Evolutionary conservation across 495 filamentous ascomycete genomes (phyloP).

Genomic region (Neurospora tetrasperma): DNA sequence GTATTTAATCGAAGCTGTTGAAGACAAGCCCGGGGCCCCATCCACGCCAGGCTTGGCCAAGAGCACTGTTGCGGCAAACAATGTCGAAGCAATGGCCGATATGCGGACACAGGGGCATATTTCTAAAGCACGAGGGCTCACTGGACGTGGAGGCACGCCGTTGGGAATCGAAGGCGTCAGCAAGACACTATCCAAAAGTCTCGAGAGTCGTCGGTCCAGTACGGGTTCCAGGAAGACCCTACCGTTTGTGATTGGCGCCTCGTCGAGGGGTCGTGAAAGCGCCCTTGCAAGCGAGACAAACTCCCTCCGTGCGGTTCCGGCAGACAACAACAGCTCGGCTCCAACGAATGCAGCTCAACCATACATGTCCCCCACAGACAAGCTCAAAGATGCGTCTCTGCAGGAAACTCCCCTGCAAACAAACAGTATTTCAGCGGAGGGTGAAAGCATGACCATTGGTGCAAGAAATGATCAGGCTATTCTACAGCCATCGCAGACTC

Average conservation of each 20-base stretch:
- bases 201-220: constrained; percentile 84
- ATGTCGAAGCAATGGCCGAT: constrained; percentile 64
- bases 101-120: constrained; percentile 42
- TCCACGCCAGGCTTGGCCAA: constrained; percentile 80
- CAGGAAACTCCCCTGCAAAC: constrained; percentile 1
- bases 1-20: constrained; percentile 87
- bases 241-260: constrained; percentile 31
- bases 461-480: constrained; percentile 2
- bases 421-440: background rate
- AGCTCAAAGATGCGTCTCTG: background rate
- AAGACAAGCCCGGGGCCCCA: constrained; percentile 93
- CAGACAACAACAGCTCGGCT: constrained; percentile 22
- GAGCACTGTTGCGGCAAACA: constrained; percentile 80
- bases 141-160: constrained; percentile 22
- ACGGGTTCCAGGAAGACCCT: constrained; percentile 63
- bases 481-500: constrained; percentile 8
- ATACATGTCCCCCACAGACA: constrained; percentile 3
- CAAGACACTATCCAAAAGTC: constrained; percentile 71
- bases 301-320: constrained; percentile 30
- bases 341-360: constrained; percentile 28
- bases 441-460: background rate
- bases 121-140: constrained; percentile 38
- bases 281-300: constrained; percentile 42
- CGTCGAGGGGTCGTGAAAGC: constrained; percentile 29
- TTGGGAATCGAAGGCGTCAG: constrained; percentile 57